Evolutionary conservation across 2,329 filamentous ascomycete genomes (phyloP).

Genomic region (Colletotrichum orbiculare): DNA sequence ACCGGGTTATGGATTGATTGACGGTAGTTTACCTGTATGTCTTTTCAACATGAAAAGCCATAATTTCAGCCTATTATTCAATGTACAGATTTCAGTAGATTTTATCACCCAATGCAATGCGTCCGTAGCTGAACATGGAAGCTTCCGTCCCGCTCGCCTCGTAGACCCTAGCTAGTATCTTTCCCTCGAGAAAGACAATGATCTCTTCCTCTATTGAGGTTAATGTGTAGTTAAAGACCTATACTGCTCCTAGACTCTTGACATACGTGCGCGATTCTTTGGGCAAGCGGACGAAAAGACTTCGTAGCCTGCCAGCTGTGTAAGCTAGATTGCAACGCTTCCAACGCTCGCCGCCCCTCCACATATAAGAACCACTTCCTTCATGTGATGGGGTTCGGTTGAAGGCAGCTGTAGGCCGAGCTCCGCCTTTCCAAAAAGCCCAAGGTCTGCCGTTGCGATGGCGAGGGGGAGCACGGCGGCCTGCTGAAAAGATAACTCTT

Average conservation of each 20-base stretch:
- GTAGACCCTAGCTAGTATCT: background rate
- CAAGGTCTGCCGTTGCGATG: constrained; percentile 1
- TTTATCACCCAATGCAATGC: background rate
- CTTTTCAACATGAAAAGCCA: no score
- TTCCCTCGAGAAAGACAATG: background rate
- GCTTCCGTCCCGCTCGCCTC: constrained; percentile 1
- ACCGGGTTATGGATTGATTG: no score
- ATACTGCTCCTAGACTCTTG: background rate
- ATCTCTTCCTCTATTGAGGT: background rate
- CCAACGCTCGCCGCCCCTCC: background rate
- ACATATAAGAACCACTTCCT: background rate
- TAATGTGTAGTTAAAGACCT: constrained; percentile 1
- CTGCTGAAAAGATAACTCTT: background rate
- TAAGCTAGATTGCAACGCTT: background rate
- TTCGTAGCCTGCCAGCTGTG: background rate
- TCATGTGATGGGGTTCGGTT: background rate
- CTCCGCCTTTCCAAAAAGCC: background rate
- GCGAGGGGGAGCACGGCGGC: constrained; percentile 2
- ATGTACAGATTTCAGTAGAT: no score
- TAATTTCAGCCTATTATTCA: no score
- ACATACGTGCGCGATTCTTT: background rate
- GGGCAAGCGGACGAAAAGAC: background rate
- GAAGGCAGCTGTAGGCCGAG: background rate
- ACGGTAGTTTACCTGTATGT: no score
- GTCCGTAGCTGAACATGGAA: background rate